These are phyloP conservation scores for Metroxylon sagu DNA, from an alignment of 176 grass and related monocot genomes.

Conservation along the genomic window DNA sequence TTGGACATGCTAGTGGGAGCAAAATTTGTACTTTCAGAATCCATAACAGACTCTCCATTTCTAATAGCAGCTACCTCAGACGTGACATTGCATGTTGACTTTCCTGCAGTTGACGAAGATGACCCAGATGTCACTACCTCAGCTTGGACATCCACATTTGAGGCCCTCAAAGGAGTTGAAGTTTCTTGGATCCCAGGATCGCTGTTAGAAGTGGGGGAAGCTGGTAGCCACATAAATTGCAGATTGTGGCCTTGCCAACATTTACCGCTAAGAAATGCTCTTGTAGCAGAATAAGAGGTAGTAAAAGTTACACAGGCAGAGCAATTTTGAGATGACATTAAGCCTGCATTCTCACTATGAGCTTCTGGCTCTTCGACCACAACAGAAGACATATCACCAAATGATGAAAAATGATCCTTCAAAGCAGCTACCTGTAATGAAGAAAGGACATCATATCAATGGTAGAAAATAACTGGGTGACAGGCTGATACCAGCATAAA, in stretches of 20 bases:
- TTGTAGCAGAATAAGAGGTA: constrained; percentile 66
- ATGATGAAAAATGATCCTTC: constrained; percentile 81
- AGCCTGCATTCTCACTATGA: constrained; percentile 42
- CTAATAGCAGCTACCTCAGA: constrained; percentile 8
- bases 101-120: constrained; percentile 18
- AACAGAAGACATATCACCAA: constrained; percentile 77
- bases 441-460: background rate
- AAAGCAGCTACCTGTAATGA: constrained; percentile 57
- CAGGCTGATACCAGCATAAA: too few species aligned
- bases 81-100: constrained; percentile 17
- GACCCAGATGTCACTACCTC: constrained; percentile 36
- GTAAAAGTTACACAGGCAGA: constrained; percentile 64
- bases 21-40: constrained; percentile 20
- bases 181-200: constrained; percentile 32
- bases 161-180: constrained; percentile 9
- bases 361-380: constrained; percentile 54
- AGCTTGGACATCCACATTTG: constrained; percentile 15
- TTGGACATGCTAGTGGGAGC: constrained; percentile 15
- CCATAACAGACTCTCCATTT: constrained; percentile 13
- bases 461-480: too few species aligned
- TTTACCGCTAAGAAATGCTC: constrained; percentile 73
- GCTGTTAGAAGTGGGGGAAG: constrained; percentile 34
- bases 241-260: constrained; percentile 65
- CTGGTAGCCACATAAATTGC: constrained; percentile 69
- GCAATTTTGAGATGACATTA: constrained; percentile 47